A percentile compares a stretch with the other conserved stretches of the same genome.
phyloP scores from a whole-genome alignment of 2,329 filamentous ascomycete species.

The Atkinsonella hypoxylon region DNA sequence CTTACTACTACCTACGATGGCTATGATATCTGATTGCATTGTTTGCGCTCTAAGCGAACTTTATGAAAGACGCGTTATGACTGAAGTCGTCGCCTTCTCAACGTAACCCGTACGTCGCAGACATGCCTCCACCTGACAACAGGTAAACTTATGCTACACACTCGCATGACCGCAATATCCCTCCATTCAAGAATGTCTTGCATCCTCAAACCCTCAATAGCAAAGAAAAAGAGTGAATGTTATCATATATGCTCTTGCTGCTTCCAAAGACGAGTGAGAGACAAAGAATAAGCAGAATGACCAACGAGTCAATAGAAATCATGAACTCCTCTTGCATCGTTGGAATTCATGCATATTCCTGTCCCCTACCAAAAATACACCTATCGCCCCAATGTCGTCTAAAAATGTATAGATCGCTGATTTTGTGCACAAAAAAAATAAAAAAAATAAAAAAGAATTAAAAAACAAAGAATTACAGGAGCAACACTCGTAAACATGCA shows the following conservation, averaged over 20 bases:
- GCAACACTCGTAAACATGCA: no score
- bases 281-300: no score
- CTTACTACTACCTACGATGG: no score
- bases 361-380: background rate
- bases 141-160: no score
- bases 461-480: background rate
- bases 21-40: no score
- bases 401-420: background rate
- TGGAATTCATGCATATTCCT: background rate
- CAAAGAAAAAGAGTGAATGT: background rate
- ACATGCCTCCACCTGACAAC: no score
- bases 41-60: no score
- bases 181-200: background rate
- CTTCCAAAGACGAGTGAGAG: no score
- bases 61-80: no score
- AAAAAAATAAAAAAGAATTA: background rate
- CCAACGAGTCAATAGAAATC: background rate
- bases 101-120: no score
- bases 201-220: background rate
- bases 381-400: conserved; percentile 1
- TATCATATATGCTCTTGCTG: background rate
- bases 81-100: no score
- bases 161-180: background rate
- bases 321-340: background rate
- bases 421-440: background rate